Base-by-base conservation (phyloP, 805 yeast genomes). In the Saccharomyces jurei region DNA sequence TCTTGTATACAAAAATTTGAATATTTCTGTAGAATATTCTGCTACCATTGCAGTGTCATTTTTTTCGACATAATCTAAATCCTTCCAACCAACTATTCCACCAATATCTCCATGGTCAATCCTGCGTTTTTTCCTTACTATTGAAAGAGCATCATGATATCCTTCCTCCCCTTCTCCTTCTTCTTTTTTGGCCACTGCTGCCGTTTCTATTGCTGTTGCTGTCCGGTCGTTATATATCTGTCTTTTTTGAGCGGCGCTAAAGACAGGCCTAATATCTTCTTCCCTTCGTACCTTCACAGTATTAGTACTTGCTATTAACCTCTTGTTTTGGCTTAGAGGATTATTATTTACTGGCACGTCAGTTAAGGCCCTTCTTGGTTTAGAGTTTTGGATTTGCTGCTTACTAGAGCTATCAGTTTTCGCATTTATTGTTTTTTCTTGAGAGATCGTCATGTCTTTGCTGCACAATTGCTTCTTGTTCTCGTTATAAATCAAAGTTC, bases 11-110 rank as follows among this genome's bases (percentile, higher is more conserved):
- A 92, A 75, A 70, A 87, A 88, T 9, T 77, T 82, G 72, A 89
- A 91, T 51, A 92, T 92, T 57, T 91, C 97, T 58, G 76, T 77
- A 46, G 86, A 90, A 71, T 92, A 92, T 71, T 92, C 99, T 52
- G 86, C 79, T 25, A 86, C 96, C 96, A 91, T 88, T 58, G 86
- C 69, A n/a, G 90, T 88, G 66, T 86, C 92, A 59, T 82, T 85
- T 49, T 71, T 66, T 65, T 86, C 91, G 57, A 81, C 87, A 30
- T 77, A 80, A 63, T 86, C 94, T 56, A 86, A 72, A 67, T 85
- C 89, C 60, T 81, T 50, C 64, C 66, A 62, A 21, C 36, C 41
- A 3, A 32, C 48, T 26, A 31, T 44, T 26, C 26, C 51, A 9
- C 82, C 52, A 71, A 30, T 32, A 32, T 50, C 54, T 26, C 52